Conservation (phyloP, 2,329 filamentous ascomycete species). For the Fonsecaea pedrosoi region DNA sequence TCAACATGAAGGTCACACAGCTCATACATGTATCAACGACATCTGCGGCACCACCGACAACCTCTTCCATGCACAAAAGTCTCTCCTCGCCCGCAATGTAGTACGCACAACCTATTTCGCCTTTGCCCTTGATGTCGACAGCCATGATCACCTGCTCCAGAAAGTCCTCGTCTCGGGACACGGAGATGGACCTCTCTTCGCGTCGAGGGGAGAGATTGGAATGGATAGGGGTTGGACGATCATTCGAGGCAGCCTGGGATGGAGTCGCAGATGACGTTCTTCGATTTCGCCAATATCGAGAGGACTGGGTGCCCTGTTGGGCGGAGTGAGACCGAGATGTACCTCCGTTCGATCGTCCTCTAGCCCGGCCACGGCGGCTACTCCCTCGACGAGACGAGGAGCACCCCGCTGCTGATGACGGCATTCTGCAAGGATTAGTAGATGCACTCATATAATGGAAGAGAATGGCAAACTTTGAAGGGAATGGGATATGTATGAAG, state of each 20-base stretch:
- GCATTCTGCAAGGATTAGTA: not conserved
- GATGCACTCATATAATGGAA: not conserved
- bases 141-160: constrained; percentile 79
- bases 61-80: constrained; percentile 78
- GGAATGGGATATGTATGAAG: not conserved
- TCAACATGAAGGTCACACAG: constrained; percentile 15
- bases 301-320: constrained; percentile 9
- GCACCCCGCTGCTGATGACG: not conserved
- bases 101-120: constrained; percentile 81
- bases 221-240: not conserved
- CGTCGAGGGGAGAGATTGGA: not conserved
- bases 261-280: constrained; percentile 12
- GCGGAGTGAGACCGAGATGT: constrained; percentile 3
- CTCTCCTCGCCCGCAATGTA: constrained; percentile 74
- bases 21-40: constrained; percentile 64
- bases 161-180: constrained; percentile 50
- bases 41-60: constrained; percentile 71
- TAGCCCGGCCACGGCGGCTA: not conserved
- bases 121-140: constrained; percentile 73
- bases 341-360: not conserved
- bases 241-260: constrained; percentile 6
- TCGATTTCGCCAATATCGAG: constrained; percentile 1
- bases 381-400: not conserved
- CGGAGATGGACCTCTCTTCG: not conserved
- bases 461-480: not conserved